Evolutionary conservation across 2,329 filamentous ascomycete species (phyloP).

Genomic region (Acrocalymma vagum): DNA sequence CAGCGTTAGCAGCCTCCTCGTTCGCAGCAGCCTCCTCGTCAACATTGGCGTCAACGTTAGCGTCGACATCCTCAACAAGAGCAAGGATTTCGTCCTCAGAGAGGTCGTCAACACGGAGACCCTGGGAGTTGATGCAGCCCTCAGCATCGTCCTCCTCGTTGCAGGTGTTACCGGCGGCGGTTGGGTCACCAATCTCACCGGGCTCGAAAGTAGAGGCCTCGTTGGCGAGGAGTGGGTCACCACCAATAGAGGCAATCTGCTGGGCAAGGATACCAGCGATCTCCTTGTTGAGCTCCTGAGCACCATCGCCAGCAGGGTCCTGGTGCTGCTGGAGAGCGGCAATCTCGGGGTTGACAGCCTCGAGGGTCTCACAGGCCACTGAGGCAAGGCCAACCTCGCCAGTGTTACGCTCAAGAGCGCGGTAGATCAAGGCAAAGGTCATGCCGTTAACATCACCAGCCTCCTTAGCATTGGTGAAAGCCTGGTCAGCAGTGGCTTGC

Average conservation of each 20-base stretch:
- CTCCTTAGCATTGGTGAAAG: constrained; percentile 67
- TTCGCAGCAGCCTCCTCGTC: constrained; percentile 23
- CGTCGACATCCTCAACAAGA: constrained; percentile 51
- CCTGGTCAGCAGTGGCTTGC: constrained; percentile 65
- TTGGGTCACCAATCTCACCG: constrained; percentile 62
- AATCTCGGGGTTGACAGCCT: constrained; percentile 71
- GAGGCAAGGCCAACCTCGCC: constrained; percentile 65
- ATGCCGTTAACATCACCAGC: constrained; percentile 62
- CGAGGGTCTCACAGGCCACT: constrained; percentile 63
- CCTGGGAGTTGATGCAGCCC: constrained; percentile 65
- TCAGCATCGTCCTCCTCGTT: constrained; percentile 56
- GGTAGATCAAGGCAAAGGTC: constrained; percentile 63
- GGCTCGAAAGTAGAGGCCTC: constrained; percentile 70
- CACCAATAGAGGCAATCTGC: constrained; percentile 69
- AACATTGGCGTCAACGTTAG: constrained; percentile 18
- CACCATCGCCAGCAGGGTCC: constrained; percentile 68
- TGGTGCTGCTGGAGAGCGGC: constrained; percentile 71
- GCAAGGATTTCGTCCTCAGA: constrained; percentile 61
- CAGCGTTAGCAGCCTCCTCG: constrained; percentile 27
- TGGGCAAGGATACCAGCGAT: constrained; percentile 67
- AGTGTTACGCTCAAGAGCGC: constrained; percentile 68
- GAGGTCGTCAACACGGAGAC: constrained; percentile 63
- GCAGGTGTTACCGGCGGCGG: constrained; percentile 62
- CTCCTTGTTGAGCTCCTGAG: constrained; percentile 66
- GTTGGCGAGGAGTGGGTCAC: constrained; percentile 68